These are phyloP conservation scores for Arctium lappa DNA, from an alignment of 129 eudicot species.

Conservation along the genomic window DNA sequence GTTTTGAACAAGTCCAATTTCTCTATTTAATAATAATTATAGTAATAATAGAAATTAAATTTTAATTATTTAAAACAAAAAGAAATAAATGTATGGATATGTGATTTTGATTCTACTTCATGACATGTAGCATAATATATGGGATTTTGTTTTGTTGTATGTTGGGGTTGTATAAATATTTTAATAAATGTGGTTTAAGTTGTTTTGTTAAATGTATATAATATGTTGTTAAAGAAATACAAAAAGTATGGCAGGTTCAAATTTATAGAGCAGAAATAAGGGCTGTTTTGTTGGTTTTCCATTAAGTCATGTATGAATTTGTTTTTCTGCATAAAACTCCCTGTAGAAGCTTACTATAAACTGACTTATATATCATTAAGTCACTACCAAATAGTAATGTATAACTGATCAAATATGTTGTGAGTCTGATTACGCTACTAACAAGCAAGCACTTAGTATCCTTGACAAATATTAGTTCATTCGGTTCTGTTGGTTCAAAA, in stretches of 20 bases:
- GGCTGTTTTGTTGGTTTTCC: too few relatives aligned
- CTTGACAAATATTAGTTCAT: too few relatives aligned
- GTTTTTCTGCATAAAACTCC: too few relatives aligned
- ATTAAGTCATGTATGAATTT: too few relatives aligned
- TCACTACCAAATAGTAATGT: too few relatives aligned
- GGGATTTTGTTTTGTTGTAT: not conserved
- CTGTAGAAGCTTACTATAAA: too few relatives aligned
- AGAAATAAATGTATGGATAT: not conserved
- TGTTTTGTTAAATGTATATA: not conserved
- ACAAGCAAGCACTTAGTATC: too few relatives aligned
- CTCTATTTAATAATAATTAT: not conserved
- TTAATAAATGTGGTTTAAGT: not conserved
- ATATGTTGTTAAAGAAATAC: not conserved
- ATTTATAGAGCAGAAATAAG: too few relatives aligned
- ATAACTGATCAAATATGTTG: too few relatives aligned
- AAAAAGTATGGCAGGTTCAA: not conserved
- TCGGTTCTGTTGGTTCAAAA: not conserved
- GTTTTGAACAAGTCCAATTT: slow-evolving; percentile 28
- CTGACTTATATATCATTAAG: too few relatives aligned
- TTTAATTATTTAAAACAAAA: not conserved
- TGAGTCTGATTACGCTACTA: too few relatives aligned
- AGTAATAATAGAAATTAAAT: not conserved
- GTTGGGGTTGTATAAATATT: not conserved
- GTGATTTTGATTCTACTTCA: slow-evolving; percentile 9
- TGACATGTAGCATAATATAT: not conserved